These are phyloP conservation scores for Paspalum notatum DNA, from an alignment of 176 grass and related monocot genomes.

Conservation along the genomic window DNA sequence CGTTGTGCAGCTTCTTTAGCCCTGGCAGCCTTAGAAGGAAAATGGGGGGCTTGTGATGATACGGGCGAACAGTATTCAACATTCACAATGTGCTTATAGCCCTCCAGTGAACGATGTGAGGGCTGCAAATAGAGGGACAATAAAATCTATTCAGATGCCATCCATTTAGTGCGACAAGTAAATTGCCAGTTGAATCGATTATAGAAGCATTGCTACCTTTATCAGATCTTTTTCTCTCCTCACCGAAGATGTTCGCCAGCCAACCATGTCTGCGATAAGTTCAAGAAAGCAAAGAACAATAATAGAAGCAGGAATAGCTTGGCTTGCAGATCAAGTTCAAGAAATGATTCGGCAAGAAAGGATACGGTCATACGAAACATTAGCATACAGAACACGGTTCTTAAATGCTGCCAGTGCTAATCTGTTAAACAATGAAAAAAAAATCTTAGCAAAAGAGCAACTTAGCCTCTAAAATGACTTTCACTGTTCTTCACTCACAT, in stretches of 20 bases:
- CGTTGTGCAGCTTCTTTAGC: slow-evolving; percentile 72
- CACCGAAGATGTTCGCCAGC: slow-evolving; percentile 91
- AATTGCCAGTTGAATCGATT: neutral
- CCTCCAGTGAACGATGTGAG: slow-evolving; percentile 51
- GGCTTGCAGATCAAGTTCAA: slow-evolving; percentile 4
- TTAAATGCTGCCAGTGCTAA: slow-evolving; percentile 74
- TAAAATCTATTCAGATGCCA: neutral
- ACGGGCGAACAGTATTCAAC: slow-evolving; percentile 67
- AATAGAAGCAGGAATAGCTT: slow-evolving; percentile 26
- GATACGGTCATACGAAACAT: slow-evolving; percentile 96
- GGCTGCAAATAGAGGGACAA: slow-evolving; percentile 52
- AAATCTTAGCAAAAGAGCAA: slow-evolving; percentile 16
- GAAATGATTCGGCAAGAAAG: slow-evolving; percentile 29
- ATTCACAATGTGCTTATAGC: slow-evolving; percentile 81
- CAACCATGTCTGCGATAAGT: slow-evolving; percentile 75
- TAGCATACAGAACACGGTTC: slow-evolving; percentile 73
- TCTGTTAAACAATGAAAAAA: slow-evolving; percentile 49
- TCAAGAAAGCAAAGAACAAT: slow-evolving; percentile 57
- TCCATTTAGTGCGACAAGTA: neutral
- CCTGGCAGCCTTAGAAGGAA: slow-evolving; percentile 64
- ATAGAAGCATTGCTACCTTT: slow-evolving; percentile 45
- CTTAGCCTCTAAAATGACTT: neutral
- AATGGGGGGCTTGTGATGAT: slow-evolving; percentile 59
- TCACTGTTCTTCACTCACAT: slow-evolving; percentile 54
- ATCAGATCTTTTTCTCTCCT: slow-evolving; percentile 74